Evolutionary conservation across 768 basidiomycete species (phyloP).

Genomic region (Rhodotorula babjevae): DNA sequence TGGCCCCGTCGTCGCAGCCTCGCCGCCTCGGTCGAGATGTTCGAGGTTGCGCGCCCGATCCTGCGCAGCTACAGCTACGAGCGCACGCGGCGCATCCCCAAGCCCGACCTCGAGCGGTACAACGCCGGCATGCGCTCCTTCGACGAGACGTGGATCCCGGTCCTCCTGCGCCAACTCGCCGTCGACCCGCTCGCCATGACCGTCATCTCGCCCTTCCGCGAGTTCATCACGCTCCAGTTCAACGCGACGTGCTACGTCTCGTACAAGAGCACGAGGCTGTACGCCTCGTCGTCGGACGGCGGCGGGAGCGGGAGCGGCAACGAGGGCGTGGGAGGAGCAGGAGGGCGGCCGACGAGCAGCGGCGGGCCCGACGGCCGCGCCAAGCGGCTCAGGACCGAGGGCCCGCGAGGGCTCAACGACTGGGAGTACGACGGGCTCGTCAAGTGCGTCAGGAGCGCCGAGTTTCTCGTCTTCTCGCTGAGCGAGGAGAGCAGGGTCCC

Average conservation of each 20-base stretch:
- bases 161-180: constrained; percentile 18
- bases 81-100: constrained; percentile 27
- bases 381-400: constrained; percentile 18
- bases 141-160: constrained; percentile 35
- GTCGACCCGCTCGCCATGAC: constrained; percentile 39
- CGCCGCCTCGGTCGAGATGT: constrained; percentile 40
- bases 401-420: constrained; percentile 20
- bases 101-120: constrained; percentile 36
- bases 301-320: neutral
- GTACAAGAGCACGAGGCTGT: constrained; percentile 27
- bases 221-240: constrained; percentile 34
- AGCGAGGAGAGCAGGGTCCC: constrained; percentile 30
- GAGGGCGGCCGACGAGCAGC: neutral
- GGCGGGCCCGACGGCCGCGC: neutral
- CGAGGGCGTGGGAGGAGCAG: neutral
- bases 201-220: constrained; percentile 34
- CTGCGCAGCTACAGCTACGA: constrained; percentile 33
- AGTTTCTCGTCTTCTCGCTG: constrained; percentile 31
- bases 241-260: constrained; percentile 13
- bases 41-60: constrained; percentile 37
- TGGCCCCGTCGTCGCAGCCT: constrained; percentile 1
- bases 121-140: constrained; percentile 34
- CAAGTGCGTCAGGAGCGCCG: constrained; percentile 28
- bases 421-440: constrained; percentile 32
- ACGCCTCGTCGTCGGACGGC: constrained; percentile 11